Evolutionary conservation across 345 rosid species (phyloP), one percentile per base, ranked within the genome.

Genomic region (Eucalyptus urophylla): DNA sequence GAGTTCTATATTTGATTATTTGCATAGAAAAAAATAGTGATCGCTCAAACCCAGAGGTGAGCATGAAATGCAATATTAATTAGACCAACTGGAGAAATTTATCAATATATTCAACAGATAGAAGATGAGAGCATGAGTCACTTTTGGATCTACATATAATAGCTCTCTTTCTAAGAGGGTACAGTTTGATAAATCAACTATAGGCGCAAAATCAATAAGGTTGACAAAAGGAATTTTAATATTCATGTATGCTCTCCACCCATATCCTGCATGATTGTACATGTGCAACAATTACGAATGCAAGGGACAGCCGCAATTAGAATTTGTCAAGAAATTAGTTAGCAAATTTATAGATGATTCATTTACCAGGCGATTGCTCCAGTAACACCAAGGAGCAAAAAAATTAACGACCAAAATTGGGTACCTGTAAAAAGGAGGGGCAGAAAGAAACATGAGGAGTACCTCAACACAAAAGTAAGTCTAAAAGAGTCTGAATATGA

Each of bases 371-470:
- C 97, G 99, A 88, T 92, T 96, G 92, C 99, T 94, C 98, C 98
- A 98, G 91, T 92, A 93, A 93, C 99, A 98, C 99, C 99, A 98
- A 29, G 99, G 99, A 90, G 99, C 99, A 92, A 86, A 96, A 94
- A 98, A 98, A 93, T 98, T 98, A 89, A 98, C 98, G 72, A 93
- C 96, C 93, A 97, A 91, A 92, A 98, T 94, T 50, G 98, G 98
- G 92, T 92, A 94, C 92, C 99, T 98, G 97, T 87, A 95, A 87
- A 56, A 90, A n/a, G 90, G 72, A 80, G 29, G 87, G 56, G 53
- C n/a, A 10, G 80, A 88, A 44, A 86, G 22, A 8, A 90, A 76
- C 58, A 86, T 81, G 16, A 50, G 33, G 81, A 24, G 65, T 31
- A 85, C n/a, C n/a, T 62, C 31, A 44, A 33, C 49, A 49, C 58